Evolutionary conservation across 257 asterid genomes (phyloP).

Genomic region (Solanum sejunctum): DNA sequence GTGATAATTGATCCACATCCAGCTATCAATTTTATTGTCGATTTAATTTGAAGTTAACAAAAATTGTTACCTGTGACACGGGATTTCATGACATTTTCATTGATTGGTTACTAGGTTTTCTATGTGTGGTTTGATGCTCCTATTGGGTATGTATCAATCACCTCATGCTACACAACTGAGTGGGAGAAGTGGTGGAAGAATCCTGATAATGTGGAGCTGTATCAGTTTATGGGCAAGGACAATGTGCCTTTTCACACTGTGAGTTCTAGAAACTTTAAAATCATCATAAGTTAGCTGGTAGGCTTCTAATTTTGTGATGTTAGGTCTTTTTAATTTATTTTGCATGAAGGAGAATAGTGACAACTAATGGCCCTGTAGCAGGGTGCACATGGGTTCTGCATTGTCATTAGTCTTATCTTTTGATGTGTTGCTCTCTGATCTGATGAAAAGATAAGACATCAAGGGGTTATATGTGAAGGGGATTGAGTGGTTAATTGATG

Average conservation of each 20-base stretch:
- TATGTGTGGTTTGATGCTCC: conserved; percentile 99
- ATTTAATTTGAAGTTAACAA: neutral
- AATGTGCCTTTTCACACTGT: conserved; percentile 97
- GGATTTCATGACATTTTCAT: neutral
- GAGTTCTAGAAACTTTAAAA: conserved; percentile 13
- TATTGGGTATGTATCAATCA: conserved; percentile 89
- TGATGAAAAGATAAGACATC: too few species aligned
- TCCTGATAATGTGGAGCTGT: conserved; percentile 90
- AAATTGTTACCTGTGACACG: neutral
- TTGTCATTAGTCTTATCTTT: neutral
- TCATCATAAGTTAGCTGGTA: neutral
- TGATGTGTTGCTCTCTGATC: neutral
- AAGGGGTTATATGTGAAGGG: neutral
- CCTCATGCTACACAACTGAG: conserved; percentile 82
- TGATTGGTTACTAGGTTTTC: conserved; percentile 55
- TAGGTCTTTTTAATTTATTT: neutral
- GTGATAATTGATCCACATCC: neutral
- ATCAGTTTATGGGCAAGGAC: conserved; percentile 99
- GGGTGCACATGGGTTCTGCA: neutral
- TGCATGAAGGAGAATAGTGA: neutral
- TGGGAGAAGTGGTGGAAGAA: conserved; percentile 99
- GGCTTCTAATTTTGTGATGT: neutral
- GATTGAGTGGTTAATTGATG: neutral
- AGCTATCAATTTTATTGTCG: neutral
- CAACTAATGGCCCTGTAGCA: neutral